Conservation (phyloP, 129 eudicot genomes). For the Tanacetum coccineum region DNA sequence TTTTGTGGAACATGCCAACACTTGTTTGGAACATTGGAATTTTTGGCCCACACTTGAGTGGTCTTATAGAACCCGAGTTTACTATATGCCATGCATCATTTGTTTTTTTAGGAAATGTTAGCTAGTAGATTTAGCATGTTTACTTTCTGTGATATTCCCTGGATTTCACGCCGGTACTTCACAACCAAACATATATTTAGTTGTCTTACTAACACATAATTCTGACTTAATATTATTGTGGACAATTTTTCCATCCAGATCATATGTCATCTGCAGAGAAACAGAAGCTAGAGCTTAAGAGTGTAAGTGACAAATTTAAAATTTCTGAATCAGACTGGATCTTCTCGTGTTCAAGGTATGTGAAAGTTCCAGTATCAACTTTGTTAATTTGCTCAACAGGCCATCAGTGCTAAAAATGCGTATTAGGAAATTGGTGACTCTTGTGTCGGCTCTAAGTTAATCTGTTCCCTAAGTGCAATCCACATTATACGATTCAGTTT, state of each 20-base stretch:
- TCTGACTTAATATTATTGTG: constrained; percentile 10
- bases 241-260: constrained; percentile 90
- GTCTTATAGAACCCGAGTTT: no score
- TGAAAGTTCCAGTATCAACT: neutral
- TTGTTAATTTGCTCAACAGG: neutral
- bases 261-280: constrained; percentile 88
- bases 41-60: no score
- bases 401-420: neutral
- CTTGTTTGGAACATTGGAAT: no score
- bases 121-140: no score
- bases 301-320: constrained; percentile 76
- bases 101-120: no score
- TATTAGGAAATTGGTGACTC: neutral
- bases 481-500: no score
- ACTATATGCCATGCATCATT: no score
- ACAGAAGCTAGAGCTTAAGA: constrained; percentile 68
- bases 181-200: no score
- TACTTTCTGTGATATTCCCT: no score
- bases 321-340: constrained; percentile 88
- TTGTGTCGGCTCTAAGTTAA: constrained; percentile 2
- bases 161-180: no score
- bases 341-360: constrained; percentile 78
- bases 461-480: neutral
- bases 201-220: neutral
- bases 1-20: fast-evolving